Base-by-base conservation (phyloP, 1,284 basidiomycete genomes). In the Ustilago nuda region DNA sequence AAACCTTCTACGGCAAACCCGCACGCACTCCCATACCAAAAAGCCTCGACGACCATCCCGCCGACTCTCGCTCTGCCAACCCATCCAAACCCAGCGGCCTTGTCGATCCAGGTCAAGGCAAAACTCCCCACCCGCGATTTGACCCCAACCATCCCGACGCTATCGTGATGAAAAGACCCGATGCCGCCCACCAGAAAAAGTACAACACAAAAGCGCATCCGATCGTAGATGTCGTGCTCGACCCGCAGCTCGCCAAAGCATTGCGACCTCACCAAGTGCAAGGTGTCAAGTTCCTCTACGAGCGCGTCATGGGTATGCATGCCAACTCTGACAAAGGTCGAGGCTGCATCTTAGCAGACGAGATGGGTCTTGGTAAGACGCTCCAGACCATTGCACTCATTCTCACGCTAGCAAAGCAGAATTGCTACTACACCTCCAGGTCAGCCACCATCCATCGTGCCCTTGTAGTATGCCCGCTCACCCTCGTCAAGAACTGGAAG, bases 271-370 rank as follows among this genome's bases (percentile, higher is more conserved):
- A 99, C 90, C 96, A 99, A 87, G 91, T 99, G 19, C 95, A 99
- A 85, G 96, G 96, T 75, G 96, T 98, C 72, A 98, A 98, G 92
- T 99, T 99, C 87, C 87, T 99, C 84, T 99, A 98, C 87, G 92
- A 91, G 86, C 96, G 95, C 84, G 92, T 95, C 8, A 98, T 94
- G 0, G 97, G 95, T 2, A 92, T 97, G 91, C 87, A 95, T 56
- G 93, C 92, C 32, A 91, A 96, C 79, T 92, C 93, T 69, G 93
- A 95, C 13, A 78, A 72, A 19, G 72, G 75, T 37, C 83, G 94
- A 78, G 97, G 97, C 0, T 98, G 94, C 82, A 99, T 99, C 84
- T 95, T 99, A 93, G 96, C 97, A 0, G 96, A 99, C 85, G 96
- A 98, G 87, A 99, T 99, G 96, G 96, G 96, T 45, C 67, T 72